Base-by-base conservation (phyloP, 2,329 filamentous ascomycete genomes). In the Zasmidium citrigriseum region DNA sequence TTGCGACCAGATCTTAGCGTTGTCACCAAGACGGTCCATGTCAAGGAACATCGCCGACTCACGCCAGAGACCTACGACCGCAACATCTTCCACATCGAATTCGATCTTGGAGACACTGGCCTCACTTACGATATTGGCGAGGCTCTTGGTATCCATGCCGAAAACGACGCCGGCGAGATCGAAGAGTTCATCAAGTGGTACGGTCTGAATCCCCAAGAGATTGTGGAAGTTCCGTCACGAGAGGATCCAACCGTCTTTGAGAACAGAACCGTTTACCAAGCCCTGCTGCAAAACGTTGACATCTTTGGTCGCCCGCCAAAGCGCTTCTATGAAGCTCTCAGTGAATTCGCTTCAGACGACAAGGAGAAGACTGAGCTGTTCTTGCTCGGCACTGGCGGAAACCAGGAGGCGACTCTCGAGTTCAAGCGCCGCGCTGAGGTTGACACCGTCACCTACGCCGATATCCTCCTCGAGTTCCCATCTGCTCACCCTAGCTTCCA, bases 1-100 rank as follows among this genome's bases (percentile, higher is more conserved):
- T 86, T 99, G 44, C 90, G 95, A 54, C 95, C 95, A 11, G 95
- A 99, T 70, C 81, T 96, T 55, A 79, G 89, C 10, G 86, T 91
- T 71, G 92, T 93, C 84, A 98, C 93, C 1, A 88, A 85, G 69
- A 90, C 91, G 45, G 89, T 97, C 54, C 89, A 87, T 55, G 93
- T 99, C 76, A 91, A 96, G 81, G 95, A 98, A 81, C 97, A 96
- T 79, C 90, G 95, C 62, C 87, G 95, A 64, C 84, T 99, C 55
- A 99, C 95, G 0, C 95, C 95, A 2, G 70, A 77, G 22, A 89
- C 87, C 27, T 99, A 99, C 73, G 93, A 98, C 76, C 91, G 95
- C 68, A 97, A 99, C 83, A 98, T 99, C 77, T 99, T 99, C 88
- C 95, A 99, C 80, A 98, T 99, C 63, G 95, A 99, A 78, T 99